These are phyloP conservation scores for Trichosanthes truncata DNA, from an alignment of 306 rosid genomes.

Conservation along the genomic window DNA sequence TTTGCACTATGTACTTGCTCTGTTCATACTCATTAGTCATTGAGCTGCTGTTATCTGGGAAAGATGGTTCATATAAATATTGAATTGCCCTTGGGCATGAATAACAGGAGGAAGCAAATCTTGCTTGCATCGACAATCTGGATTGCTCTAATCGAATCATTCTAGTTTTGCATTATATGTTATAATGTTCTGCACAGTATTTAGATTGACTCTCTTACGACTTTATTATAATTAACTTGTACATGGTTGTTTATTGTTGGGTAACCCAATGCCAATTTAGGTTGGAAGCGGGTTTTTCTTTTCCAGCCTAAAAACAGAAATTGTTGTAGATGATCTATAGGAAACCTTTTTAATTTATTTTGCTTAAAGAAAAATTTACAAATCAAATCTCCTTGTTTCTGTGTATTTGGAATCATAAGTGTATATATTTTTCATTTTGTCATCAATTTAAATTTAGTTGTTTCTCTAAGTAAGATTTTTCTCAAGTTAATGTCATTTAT, in stretches of 20 bases:
- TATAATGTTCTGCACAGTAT: neutral
- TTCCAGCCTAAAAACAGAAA: too few relatives aligned
- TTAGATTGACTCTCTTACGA: neutral
- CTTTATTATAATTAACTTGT: neutral
- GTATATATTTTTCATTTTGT: too few relatives aligned
- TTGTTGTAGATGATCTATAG: too few relatives aligned
- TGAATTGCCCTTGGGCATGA: neutral
- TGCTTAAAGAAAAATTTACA: neutral
- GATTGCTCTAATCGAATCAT: neutral
- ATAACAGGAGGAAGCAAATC: neutral
- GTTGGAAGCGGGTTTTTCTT: too few relatives aligned
- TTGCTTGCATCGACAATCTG: neutral
- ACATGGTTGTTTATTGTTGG: too few relatives aligned
- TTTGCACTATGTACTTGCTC: neutral
- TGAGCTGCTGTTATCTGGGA: neutral
- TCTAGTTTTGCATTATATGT: neutral
- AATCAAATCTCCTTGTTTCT: neutral
- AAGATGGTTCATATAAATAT: neutral
- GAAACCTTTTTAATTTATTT: neutral
- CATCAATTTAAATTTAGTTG: too few relatives aligned
- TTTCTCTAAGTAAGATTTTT: neutral
- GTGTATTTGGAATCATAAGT: neutral
- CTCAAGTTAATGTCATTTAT: too few relatives aligned
- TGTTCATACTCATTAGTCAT: neutral
- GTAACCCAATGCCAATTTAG: too few relatives aligned